Percentiles rank a stretch among this genome's conserved stretches.
These are phyloP conservation scores for Amanita jacksonii DNA, from an alignment of 768 basidiomycete species.

Conservation along the genomic window DNA sequence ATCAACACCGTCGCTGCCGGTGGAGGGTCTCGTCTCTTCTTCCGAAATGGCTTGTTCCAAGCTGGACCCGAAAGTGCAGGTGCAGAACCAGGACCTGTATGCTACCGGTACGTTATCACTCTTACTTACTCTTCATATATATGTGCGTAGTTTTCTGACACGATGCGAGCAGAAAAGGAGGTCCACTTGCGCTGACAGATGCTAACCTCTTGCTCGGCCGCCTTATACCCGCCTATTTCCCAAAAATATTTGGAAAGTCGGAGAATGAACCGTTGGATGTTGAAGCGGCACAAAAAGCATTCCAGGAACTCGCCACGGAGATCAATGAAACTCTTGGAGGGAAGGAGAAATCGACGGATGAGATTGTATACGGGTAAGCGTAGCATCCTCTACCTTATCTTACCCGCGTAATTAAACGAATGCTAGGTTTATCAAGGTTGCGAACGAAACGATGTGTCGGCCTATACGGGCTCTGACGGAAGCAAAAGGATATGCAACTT, in stretches of 20 bases:
- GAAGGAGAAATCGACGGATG: conserved; percentile 60
- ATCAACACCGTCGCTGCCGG: conserved; percentile 97
- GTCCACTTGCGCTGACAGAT: conserved; percentile 86
- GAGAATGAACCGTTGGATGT: conserved; percentile 80
- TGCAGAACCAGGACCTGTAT: conserved; percentile 88
- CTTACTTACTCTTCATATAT: not conserved
- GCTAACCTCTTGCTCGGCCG: conserved; percentile 88
- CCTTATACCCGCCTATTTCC: conserved; percentile 84
- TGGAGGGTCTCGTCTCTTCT: conserved; percentile 83
- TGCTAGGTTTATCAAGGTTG: conserved; percentile 86
- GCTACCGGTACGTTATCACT: conserved; percentile 56
- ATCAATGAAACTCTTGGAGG: conserved; percentile 46
- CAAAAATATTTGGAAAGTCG: conserved; percentile 87
- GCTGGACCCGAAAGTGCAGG: conserved; percentile 92
- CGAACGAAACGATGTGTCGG: conserved; percentile 93
- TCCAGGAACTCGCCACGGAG: conserved; percentile 56
- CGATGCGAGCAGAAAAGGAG: conserved; percentile 58
- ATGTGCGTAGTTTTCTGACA: not conserved
- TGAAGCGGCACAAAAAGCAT: conserved; percentile 56
- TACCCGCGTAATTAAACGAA: no score
- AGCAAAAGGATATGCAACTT: conserved; percentile 76
- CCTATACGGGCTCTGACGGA: conserved; percentile 90
- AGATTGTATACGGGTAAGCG: conserved; percentile 79
- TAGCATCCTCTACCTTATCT: not conserved
- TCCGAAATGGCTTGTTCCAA: conserved; percentile 83